Evolutionary conservation across 192 early-diverging fungal species (phyloP).

Genomic region (Linnemannia elongata): DNA sequence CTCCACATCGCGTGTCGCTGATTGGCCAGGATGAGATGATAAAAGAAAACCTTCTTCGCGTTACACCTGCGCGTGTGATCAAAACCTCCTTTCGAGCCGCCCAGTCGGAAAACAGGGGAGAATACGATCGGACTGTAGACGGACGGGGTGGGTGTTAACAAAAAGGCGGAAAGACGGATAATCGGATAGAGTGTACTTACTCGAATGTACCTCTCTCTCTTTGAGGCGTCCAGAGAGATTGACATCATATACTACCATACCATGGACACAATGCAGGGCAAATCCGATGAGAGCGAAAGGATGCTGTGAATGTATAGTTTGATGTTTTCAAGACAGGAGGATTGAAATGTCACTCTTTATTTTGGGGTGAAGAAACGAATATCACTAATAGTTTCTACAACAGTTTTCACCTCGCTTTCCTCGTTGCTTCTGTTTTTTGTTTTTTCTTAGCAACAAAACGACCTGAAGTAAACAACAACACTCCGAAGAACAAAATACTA

Average conservation of each 20-base stretch:
- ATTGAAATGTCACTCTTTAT: too few relatives aligned
- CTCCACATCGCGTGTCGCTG: slow-evolving; percentile 28
- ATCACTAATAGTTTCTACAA: too few relatives aligned
- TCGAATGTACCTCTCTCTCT: not conserved
- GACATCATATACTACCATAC: slow-evolving; percentile 3
- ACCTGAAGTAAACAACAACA: not conserved
- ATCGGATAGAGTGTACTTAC: not conserved
- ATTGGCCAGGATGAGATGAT: slow-evolving; percentile 15
- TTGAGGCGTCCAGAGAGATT: not conserved
- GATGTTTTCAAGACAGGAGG: not conserved
- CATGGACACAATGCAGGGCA: slow-evolving; percentile 3
- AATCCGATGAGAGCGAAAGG: not conserved
- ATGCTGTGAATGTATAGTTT: not conserved
- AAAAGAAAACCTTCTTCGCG: slow-evolving; percentile 20
- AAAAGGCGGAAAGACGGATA: not conserved
- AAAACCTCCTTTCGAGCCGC: not conserved
- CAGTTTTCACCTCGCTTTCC: too few relatives aligned
- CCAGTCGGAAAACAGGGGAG: too few relatives aligned
- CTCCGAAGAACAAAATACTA: not conserved
- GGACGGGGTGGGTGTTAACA: not conserved
- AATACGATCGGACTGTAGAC: too few relatives aligned
- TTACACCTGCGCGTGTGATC: slow-evolving; percentile 28
- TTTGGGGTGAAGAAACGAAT: too few relatives aligned
- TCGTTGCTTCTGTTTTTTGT: not conserved
- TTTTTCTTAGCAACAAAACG: not conserved